Evolutionary conservation across 1,284 basidiomycete genomes (phyloP).

Genomic region (Taiwanofungus camphoratus): DNA sequence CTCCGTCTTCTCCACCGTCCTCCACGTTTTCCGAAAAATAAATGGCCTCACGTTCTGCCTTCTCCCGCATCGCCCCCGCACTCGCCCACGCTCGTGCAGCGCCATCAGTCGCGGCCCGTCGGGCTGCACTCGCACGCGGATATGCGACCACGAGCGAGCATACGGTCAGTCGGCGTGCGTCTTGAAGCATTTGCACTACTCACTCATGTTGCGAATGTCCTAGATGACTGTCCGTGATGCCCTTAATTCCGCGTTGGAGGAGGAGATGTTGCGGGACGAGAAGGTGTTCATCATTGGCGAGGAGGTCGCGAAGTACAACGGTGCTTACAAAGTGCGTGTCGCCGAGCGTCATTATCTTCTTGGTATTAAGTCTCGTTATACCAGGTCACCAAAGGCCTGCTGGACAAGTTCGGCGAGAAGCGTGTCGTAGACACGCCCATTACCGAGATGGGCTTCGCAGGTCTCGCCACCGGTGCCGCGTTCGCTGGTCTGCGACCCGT

Average conservation of each 20-base stretch:
- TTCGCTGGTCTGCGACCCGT: slow-evolving; percentile 92
- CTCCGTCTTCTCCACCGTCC: slow-evolving; percentile 23
- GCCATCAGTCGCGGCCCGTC: slow-evolving; percentile 34
- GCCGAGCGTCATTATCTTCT: neutral
- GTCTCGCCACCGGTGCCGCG: slow-evolving; percentile 93
- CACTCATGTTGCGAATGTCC: neutral
- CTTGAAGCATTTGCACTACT: slow-evolving; percentile 3
- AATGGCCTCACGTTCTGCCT: slow-evolving; percentile 62
- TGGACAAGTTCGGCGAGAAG: slow-evolving; percentile 99
- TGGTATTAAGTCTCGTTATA: neutral
- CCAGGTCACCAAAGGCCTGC: slow-evolving; percentile 92
- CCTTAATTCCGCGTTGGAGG: slow-evolving; percentile 97
- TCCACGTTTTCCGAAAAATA: slow-evolving; percentile 23
- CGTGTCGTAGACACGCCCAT: slow-evolving; percentile 98
- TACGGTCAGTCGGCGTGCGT: slow-evolving; percentile 46
- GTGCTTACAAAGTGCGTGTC: slow-evolving; percentile 89
- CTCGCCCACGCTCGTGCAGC: slow-evolving; percentile 39
- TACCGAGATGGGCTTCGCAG: slow-evolving; percentile 98
- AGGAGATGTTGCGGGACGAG: slow-evolving; percentile 98
- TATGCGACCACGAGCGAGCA: slow-evolving; percentile 63
- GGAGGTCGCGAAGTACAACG: slow-evolving; percentile 98
- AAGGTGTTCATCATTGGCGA: slow-evolving; percentile 95
- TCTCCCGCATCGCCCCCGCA: slow-evolving; percentile 61
- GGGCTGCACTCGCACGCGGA: slow-evolving; percentile 41
- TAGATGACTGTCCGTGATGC: slow-evolving; percentile 99